Base-by-base conservation (phyloP, 495 filamentous ascomycete genomes). In the Aspergillus indologenus region DNA sequence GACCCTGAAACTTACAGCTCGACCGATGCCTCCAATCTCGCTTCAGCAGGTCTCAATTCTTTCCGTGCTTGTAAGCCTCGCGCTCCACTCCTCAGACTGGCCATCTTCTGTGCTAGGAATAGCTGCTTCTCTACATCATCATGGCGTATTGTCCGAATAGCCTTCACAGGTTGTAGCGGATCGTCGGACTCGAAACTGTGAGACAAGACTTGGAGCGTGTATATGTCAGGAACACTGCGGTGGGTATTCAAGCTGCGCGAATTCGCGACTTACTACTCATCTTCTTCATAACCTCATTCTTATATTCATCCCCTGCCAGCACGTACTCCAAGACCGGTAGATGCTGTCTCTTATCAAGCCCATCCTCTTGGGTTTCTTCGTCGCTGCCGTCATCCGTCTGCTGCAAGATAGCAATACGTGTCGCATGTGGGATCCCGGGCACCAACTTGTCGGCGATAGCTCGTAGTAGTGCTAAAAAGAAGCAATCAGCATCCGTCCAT, bases 401-500 rank as follows among this genome's bases (percentile, higher is more conserved):
- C 62, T 90, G 88, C 15, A 94, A 72, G 43, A 92, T 84, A 1
- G 85, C 76, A 40, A 94, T 80, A 12, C 87, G 73, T 5, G 85
- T 85, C 26, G 81, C 72, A 65, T 85, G 83, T 1, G 88, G 85
- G 55, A 94, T 88, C 1, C 89, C 89, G 1, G 90, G 89, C 45
- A 94, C 88, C 40, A 90, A 77, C 64, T 90, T 90, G 54, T 90
- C 84, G 11, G 84, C 87, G 56, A 94, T 85, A 19, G 90, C 87
- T 57, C 83, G 81, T 34, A 92, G 71, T 21, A 94, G 72, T 2
- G 90, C 87, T 90, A 4, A 9, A 29, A 29, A 29, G 26, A 3
- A 29, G 26, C 26, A 29, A 4, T 29, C 9, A 29, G 26, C 26
- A 4, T 29, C 9, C 3, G 26, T 29, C 26, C 9, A n/a, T n/a